phyloP scores from a whole-genome alignment of 1,284 basidiomycete genomes.

The Rhodotorula sp. region DNA sequence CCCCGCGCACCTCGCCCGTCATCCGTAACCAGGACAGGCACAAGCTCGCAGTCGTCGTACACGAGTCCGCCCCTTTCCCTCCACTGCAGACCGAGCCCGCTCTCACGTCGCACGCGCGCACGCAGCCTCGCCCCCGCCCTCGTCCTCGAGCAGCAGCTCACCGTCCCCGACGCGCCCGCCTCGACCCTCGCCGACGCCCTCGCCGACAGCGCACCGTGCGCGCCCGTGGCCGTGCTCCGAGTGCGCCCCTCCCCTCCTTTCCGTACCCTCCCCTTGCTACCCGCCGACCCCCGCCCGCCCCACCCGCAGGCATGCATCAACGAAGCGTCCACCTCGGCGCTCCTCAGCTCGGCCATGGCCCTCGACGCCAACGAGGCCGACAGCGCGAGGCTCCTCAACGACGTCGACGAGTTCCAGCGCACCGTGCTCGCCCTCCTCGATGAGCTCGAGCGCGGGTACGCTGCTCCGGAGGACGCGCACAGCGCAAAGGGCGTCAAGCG shows the following conservation, averaged over 20 bases:
- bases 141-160: conserved; percentile 22
- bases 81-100: no score
- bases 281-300: not conserved
- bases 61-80: not conserved
- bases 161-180: conserved; percentile 4
- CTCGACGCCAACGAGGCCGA: not conserved
- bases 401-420: conserved; percentile 24
- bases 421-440: conserved; percentile 15
- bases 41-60: conserved; percentile 14
- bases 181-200: conserved; percentile 1
- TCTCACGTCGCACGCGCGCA: no score
- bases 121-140: conserved; percentile 15
- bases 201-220: not conserved
- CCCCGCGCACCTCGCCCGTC: not conserved
- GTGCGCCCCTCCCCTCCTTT: no score
- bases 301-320: conserved; percentile 17
- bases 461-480: not conserved
- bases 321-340: conserved; percentile 27
- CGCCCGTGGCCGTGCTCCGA: conserved; percentile 15
- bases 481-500: conserved; percentile 3
- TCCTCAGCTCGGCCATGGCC: conserved; percentile 20
- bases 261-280: no score
- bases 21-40: not conserved
- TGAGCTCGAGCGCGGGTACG: conserved; percentile 19
- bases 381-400: conserved; percentile 22